phyloP scores from a whole-genome alignment of 2,329 filamentous ascomycete species.

The Aspergillus uvarum region DNA sequence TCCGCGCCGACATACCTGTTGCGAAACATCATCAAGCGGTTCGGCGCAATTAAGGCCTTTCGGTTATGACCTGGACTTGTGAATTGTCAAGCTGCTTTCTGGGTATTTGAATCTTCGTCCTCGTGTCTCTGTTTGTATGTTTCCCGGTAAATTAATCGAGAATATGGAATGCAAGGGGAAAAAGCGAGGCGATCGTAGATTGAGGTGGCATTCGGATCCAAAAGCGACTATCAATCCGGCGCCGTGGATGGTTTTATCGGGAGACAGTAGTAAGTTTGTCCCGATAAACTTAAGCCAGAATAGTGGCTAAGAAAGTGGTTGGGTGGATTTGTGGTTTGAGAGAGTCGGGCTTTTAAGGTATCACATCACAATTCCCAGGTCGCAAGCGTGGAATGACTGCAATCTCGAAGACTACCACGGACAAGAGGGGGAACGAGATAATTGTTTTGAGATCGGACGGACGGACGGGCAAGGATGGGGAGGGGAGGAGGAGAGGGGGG shows the following conservation, averaged over 20 bases:
- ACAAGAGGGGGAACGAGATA: background rate
- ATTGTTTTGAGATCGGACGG: background rate
- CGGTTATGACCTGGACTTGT: background rate
- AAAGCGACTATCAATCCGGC: background rate
- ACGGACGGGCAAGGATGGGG: background rate
- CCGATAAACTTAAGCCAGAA: background rate
- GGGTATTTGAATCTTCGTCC: background rate
- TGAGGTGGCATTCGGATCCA: slow-evolving; percentile 16
- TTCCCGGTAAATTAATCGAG: background rate
- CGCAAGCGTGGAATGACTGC: background rate
- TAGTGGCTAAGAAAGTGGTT: background rate
- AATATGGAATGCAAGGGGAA: background rate
- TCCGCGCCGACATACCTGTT: slow-evolving; percentile 43
- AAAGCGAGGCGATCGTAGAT: background rate
- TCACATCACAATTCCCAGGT: slow-evolving; percentile 2
- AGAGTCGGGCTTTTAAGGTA: background rate
- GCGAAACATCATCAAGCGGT: slow-evolving; percentile 44
- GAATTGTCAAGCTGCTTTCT: background rate
- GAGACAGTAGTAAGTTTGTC: background rate
- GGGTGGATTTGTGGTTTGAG: background rate
- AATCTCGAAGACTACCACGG: slow-evolving; percentile 1
- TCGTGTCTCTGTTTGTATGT: background rate
- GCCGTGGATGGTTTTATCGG: background rate
- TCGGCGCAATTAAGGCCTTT: background rate
- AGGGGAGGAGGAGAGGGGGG: background rate